phyloP scores from a whole-genome alignment of 805 yeast genomes.

The Millerozyma acaciae region DNA sequence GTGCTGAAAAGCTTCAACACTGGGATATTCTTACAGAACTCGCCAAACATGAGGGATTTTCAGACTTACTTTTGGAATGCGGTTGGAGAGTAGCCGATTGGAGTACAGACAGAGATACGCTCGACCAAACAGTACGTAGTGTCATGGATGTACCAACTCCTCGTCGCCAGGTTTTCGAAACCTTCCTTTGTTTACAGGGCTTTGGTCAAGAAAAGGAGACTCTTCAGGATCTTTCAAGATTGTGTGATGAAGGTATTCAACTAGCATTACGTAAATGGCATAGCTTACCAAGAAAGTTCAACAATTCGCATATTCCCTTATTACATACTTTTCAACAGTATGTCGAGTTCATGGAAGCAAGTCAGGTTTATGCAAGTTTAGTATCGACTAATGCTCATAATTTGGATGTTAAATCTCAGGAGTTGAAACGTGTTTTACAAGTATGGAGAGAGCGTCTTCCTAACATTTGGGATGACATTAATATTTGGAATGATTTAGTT shows the following conservation, averaged over 20 bases:
- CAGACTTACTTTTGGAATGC: conserved; percentile 92
- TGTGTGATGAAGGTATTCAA: conserved; percentile 96
- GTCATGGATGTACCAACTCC: conserved; percentile 99
- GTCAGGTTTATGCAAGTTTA: conserved; percentile 84
- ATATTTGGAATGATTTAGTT: conserved; percentile 94
- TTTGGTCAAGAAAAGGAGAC: conserved; percentile 88
- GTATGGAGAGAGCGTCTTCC: conserved; percentile 99
- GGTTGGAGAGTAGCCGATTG: conserved; percentile 99
- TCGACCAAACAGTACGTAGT: conserved; percentile 89
- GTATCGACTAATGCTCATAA: conserved; percentile 90
- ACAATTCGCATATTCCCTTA: conserved; percentile 83
- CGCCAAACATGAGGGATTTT: conserved; percentile 96
- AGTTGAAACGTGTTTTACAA: conserved; percentile 86
- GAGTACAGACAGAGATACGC: conserved; percentile 90
- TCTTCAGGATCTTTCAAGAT: conserved; percentile 74
- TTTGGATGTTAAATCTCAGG: conserved; percentile 89
- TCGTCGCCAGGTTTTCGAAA: conserved; percentile 90
- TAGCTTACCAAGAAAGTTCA: conserved; percentile 71
- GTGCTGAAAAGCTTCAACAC: conserved; percentile 95
- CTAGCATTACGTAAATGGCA: conserved; percentile 90
- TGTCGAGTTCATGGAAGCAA: conserved; percentile 95
- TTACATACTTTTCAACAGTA: conserved; percentile 95
- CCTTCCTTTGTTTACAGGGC: conserved; percentile 89
- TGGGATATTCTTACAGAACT: conserved; percentile 97
- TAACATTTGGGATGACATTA: conserved; percentile 95